phyloP scores from a whole-genome alignment of 305 asterid genomes.

The Rubia tinctorum region DNA sequence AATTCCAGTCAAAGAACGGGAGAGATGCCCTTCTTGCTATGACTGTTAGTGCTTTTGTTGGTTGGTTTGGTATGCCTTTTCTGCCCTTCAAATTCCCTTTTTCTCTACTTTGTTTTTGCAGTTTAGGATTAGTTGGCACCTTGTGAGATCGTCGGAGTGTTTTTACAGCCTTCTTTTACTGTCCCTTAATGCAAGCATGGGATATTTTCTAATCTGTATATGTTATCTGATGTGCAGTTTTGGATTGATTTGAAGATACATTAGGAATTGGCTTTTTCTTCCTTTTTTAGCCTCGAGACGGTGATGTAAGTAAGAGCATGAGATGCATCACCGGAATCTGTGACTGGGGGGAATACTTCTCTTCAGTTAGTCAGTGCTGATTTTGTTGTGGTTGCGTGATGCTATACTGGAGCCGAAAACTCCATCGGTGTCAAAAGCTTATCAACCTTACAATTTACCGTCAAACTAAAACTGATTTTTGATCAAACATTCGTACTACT shows the following conservation, averaged over 20 bases:
- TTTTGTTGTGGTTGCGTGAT: not conserved
- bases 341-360: not conserved
- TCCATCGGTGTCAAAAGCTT: not conserved
- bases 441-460: not conserved
- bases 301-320: not conserved
- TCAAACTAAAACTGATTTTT: not conserved
- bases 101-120: not conserved
- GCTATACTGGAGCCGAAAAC: not conserved
- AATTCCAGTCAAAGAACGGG: conserved; percentile 32
- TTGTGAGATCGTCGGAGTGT: not conserved
- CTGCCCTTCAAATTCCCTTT: not conserved
- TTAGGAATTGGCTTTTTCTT: not conserved
- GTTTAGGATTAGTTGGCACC: not conserved
- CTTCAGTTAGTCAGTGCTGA: not conserved
- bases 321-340: not conserved
- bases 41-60: conserved; percentile 28
- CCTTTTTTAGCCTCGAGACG: not conserved
- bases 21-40: conserved; percentile 38
- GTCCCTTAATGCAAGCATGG: conserved; percentile 1
- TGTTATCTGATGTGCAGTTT: not conserved
- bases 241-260: not conserved
- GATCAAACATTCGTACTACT: not conserved
- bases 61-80: conserved; percentile 55
- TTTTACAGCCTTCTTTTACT: not conserved
- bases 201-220: not conserved